These are phyloP conservation scores for Sphagnum fallax DNA, from an alignment of 228 moss, liverwort and hornwort genomes.

Conservation along the genomic window DNA sequence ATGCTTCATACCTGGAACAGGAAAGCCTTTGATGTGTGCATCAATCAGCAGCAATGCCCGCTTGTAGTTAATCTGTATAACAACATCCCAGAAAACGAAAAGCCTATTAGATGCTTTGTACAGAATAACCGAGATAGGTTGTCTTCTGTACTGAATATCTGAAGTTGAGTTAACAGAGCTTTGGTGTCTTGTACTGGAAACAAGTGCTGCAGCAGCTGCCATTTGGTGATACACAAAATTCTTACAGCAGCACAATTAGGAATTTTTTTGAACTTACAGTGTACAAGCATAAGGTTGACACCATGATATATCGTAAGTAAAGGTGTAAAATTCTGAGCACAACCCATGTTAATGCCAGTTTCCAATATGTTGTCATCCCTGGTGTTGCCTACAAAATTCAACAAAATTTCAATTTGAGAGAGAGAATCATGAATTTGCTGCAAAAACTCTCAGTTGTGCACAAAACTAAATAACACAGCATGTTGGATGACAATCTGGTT, in stretches of 20 bases:
- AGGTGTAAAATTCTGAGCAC: slow-evolving; percentile 29
- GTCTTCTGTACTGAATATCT: neutral
- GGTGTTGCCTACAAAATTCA: slow-evolving; percentile 17
- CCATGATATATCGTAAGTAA: slow-evolving; percentile 35
- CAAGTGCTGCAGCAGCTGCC: too few species aligned
- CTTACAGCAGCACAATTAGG: neutral
- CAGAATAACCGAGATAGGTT: neutral
- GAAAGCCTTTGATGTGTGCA: neutral
- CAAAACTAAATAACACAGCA: neutral
- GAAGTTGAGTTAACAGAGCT: neutral
- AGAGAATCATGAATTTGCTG: too few species aligned
- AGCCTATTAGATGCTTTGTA: neutral
- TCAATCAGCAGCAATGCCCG: slow-evolving; percentile 1
- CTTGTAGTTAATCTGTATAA: slow-evolving; percentile 2
- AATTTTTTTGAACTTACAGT: slow-evolving; percentile 22
- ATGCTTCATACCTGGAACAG: neutral
- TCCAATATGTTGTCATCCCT: slow-evolving; percentile 26
- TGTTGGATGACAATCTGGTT: neutral
- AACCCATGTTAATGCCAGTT: slow-evolving; percentile 30
- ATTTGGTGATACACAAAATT: too few species aligned
- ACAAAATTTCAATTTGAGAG: neutral
- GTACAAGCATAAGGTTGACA: slow-evolving; percentile 23
- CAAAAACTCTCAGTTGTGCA: too few species aligned
- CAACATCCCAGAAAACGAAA: neutral
- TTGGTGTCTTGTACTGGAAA: neutral